phyloP scores from a whole-genome alignment of 2,329 filamentous ascomycete genomes.

The Monosporascus sp. region DNA sequence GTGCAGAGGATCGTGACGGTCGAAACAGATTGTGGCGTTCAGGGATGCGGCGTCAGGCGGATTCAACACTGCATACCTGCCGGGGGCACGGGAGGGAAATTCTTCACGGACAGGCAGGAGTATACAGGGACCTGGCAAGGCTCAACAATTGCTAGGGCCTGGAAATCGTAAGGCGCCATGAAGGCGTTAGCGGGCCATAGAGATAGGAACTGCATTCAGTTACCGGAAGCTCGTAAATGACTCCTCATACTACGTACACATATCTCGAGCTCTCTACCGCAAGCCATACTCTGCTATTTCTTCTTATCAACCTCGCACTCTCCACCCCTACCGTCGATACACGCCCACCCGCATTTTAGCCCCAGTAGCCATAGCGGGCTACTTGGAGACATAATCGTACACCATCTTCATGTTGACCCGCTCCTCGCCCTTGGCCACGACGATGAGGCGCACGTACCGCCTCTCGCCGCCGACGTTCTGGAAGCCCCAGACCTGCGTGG shows the following conservation, averaged over 20 bases:
- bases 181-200: neutral
- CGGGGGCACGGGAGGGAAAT: neutral
- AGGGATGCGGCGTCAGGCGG: neutral
- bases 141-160: neutral
- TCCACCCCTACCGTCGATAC: no score
- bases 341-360: neutral
- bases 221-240: neutral
- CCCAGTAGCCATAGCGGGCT: neutral
- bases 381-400: conserved; percentile 43
- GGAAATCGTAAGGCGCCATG: neutral
- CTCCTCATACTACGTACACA: no score
- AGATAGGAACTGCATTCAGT: neutral
- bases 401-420: conserved; percentile 45
- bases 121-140: neutral
- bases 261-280: no score
- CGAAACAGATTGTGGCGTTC: no score
- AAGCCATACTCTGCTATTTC: no score
- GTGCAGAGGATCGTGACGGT: no score
- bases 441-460: conserved; percentile 46
- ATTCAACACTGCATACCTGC: neutral
- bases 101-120: neutral
- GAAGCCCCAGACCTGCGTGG: conserved; percentile 57
- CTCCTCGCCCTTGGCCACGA: conserved; percentile 43
- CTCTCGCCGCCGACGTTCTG: conserved; percentile 47
- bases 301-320: no score